Evolutionary conservation across 305 asterid genomes (phyloP).

Genomic region (Fraxinus nigra): DNA sequence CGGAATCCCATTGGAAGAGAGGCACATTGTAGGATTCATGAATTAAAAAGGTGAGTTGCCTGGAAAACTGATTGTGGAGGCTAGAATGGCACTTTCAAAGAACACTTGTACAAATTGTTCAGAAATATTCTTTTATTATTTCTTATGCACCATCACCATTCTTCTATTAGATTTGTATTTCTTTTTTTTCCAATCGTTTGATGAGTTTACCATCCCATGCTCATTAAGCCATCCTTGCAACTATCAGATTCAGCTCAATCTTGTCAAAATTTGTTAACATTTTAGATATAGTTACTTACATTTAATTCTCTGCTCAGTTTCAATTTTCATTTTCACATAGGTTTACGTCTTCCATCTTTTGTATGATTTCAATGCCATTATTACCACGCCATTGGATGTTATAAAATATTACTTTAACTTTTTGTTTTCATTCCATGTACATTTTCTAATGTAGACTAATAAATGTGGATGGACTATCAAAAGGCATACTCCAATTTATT

Average conservation of each 20-base stretch:
- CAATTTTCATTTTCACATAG: neutral
- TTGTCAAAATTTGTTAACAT: neutral
- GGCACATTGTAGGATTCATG: neutral
- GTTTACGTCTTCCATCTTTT: slow-evolving; percentile 3
- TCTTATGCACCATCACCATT: neutral
- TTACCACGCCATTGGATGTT: neutral
- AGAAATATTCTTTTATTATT: neutral
- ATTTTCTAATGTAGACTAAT: neutral
- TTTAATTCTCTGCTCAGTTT: neutral
- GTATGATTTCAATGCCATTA: neutral
- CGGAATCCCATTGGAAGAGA: neutral
- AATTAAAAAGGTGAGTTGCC: neutral
- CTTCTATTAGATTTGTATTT: neutral
- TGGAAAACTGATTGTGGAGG: neutral
- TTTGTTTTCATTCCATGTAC: neutral
- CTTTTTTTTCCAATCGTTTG: neutral
- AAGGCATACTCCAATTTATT: neutral
- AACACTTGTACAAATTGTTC: slow-evolving; percentile 10
- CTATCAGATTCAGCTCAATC: neutral
- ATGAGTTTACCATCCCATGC: neutral
- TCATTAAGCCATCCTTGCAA: neutral
- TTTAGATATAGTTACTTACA: slow-evolving; percentile 2
- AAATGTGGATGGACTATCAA: neutral
- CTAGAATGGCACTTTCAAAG: neutral
- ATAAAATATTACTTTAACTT: neutral